Base-by-base conservation (phyloP, 345 rosid species). In the Syzygium grande region DNA sequence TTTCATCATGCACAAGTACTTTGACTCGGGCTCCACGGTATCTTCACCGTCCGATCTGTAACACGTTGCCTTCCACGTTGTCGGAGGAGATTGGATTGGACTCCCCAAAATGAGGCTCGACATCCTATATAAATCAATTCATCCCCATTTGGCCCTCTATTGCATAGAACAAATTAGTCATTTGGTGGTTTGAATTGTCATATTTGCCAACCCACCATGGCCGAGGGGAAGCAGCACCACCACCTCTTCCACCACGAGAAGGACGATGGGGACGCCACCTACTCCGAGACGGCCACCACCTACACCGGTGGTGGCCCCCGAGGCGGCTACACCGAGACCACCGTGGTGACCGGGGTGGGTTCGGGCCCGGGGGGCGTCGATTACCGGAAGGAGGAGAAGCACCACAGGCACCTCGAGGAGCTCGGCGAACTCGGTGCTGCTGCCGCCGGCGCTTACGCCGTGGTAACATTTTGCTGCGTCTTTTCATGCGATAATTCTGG, bases 391-490 rank as follows among this genome's bases (percentile, higher is more conserved):
- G 94, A 94, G 87, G 96, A 94, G 91, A 92, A 92, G 89, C 94
- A 92, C 86, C 94, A 93, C 92, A 93, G 92, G 88, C 94, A 88
- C 85, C 94, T 61, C 19, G 94, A 94, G 90, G 94, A 92, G 52
- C 68, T 91, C 1, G 93, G 94, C 2, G 94, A 92, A 88, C 78
- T 93, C 0, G 95, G 93, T 0, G 55, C 93, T 6, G 89, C 78
- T 3, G 92, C 92, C 7, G 94, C 95, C 10, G 93, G 92, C 23
- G 91, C 94, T 84, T 94, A 52, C 77, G 94, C 95, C 15, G 4
- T 92, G 93, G 96, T 94, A 93, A 73, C 34, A 46, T 61, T 27
- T 3, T 15, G 25, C 38, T 11, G 11, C 19, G 25, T 34, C 34
- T 34, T 34, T 77, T 77, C 43, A 16, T 29, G 49, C 19, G 83